Base-by-base conservation (phyloP, 2,329 filamentous ascomycete genomes). In the Pseudopyrenochaeta lycopersici region DNA sequence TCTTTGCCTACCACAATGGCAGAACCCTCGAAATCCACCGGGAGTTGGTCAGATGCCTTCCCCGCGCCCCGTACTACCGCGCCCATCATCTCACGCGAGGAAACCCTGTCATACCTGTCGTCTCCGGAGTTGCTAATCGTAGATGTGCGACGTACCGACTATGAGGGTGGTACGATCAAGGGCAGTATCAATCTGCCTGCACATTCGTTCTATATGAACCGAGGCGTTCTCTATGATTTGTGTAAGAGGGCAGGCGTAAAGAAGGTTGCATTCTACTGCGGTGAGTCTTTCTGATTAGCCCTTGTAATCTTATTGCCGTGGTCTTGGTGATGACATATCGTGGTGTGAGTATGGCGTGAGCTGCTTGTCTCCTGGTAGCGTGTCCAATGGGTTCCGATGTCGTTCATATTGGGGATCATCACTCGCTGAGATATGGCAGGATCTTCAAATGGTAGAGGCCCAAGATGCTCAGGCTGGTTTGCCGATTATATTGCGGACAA, bases 131-230 rank as follows among this genome's bases (percentile, higher is more conserved):
- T 80, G 46, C 75, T 81, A 35, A 64, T 80, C 44, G 68, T 80
- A 11, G 78, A 81, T 57, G 76, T 80, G 29, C 76, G 79, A 18
- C 71, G 79, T 33, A 81, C 73, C n/a, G 79, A 81, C 63, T 81
- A 78, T 56, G 76, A 78, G 48, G 79, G 79, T 31, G 79, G 79
- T 12, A 65, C 71, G 4, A 78, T 81, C 42, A 68, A 72, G 20
- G 78, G 78, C n/a, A 78, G 76, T 58, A 62, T 81, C 29, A 81
- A 81, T 53, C 68, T 81, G 35, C 79, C 79, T n/a, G 79, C 79
- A 0, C 78, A 81, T 44, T 75, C 74, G 35, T 81, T 81, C 67
- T 80, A 76, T 64, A 70, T 75, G 73, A 81, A 81, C 57, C 65
- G 75, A 36, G 77, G 68, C 1, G 74, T 75, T n/a, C 64, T 81